Evolutionary conservation across 345 rosid species (phyloP), one percentile per base, ranked within the genome.

Genomic region (Citrus maxima): DNA sequence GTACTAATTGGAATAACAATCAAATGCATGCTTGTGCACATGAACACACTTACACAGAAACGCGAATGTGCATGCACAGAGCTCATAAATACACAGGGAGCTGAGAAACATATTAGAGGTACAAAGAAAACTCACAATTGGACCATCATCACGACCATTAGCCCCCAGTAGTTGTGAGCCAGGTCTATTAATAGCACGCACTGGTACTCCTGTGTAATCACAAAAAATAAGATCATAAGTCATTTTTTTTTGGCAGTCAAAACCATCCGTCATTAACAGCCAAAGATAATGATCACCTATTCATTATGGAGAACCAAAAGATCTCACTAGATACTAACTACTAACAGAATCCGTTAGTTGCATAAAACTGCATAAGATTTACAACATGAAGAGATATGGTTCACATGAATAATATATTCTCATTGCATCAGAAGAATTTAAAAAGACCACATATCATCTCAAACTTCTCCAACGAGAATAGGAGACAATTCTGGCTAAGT

Each of bases 141-240:
- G 93, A 80, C 97, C 99, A 89, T 96, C 98, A 82, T 96, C 99
- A 71, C 99, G 99, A 73, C 99, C 99, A 88, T 89, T 94, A 38
- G 90, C 90, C 70, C 99, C 99, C 10, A 96, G 85, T 68, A 91
- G 87, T 72, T 96, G 99, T 25, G 94, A 88, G 67, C 92, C 95
- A 67, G 99, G 97, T 80, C 99, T 90, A 84, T 91, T 89, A 78
- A 93, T 90, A 32, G 94, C 95, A 79, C 95, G 97, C 38, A 94
- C 87, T 69, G 93, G 58, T 58, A 89, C 63, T 80, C 92, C 99
- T 94, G 81, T 61, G 32, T 35, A 65, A 74, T 19, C 56, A 18
- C 18, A 28, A 28, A 65, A 7, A 71, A 63, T 32, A 22, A 74
- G 69, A 70, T 38, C 21, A 1, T 34, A 46, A n/a, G 51, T 46